Base-by-base conservation (phyloP, 306 rosid genomes). In the Cicer arietinum region DNA sequence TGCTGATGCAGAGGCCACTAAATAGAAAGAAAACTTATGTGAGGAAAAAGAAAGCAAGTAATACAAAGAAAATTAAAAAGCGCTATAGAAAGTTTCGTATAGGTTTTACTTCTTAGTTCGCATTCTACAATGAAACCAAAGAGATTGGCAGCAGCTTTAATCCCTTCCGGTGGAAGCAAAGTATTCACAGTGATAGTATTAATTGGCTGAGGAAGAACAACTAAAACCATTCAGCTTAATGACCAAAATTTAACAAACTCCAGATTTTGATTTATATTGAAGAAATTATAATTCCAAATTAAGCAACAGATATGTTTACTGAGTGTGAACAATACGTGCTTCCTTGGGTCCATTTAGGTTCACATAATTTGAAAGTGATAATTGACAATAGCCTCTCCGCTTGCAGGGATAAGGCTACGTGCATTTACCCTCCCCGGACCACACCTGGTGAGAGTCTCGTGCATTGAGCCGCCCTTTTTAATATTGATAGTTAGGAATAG, bases 1-100 rank as follows among this genome's bases (percentile, higher is more conserved):
- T 71, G 93, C 97, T 59, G 93, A 85, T 67, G 92, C 89, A 71
- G 96, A 87, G 74, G 98, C 97, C 67, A 80, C 98, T 91, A 75
- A 62, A 87, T 41, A 71, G 71, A 58, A 69, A 61, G 14, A 78
- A 69, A 70, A 67, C 62, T 41, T 20, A 17, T 22, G 67, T 9
- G 60, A 64, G 51, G 43, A 76, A 79, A 79, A 77, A 67, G 35
- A 62, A 82, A 71, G 71, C 51, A 72, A 67, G 57, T 61, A 71
- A 59, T 74, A 46, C 16, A 46, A 69, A 22, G 20, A 69, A 62
- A 69, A 74, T 6, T 48, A 45, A 57, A 74, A 63, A 57, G 43
- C 74, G 66, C 47, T 9, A 40, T 16, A 79, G 80, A 70, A 83
- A 62, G 65, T 59, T 41, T 69, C 40, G 45, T 47, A 59, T 62